phyloP scores from a whole-genome alignment of 1,139 yeast species.

The Kodamaea plutei region DNA sequence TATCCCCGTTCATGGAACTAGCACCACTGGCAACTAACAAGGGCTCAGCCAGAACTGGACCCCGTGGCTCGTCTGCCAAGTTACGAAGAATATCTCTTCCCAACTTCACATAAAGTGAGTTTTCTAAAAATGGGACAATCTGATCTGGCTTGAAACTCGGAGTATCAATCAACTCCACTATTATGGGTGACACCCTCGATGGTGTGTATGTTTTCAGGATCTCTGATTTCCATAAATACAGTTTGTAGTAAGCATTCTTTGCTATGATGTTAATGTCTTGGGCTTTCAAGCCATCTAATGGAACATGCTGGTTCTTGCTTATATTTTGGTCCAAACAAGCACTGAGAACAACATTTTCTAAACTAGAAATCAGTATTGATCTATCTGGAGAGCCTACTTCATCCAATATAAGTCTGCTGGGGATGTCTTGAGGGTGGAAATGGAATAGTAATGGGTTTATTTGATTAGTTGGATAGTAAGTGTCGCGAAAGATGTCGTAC shows the following conservation, averaged over 20 bases:
- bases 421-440: slow-evolving; percentile 38
- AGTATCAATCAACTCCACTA: slow-evolving; percentile 67
- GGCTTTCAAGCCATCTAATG: slow-evolving; percentile 1
- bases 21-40: slow-evolving; percentile 74
- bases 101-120: slow-evolving; percentile 58
- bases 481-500: slow-evolving; percentile 46
- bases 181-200: slow-evolving; percentile 54
- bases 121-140: slow-evolving; percentile 70
- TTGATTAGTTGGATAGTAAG: slow-evolving; percentile 64
- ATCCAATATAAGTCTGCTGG: slow-evolving; percentile 47
- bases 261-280: slow-evolving; percentile 10
- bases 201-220: slow-evolving; percentile 14
- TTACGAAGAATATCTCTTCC: slow-evolving; percentile 57
- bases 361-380: slow-evolving; percentile 8
- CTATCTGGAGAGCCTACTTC: slow-evolving; percentile 23
- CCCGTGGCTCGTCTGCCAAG: slow-evolving; percentile 62
- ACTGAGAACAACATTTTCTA: slow-evolving; percentile 20
- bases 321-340: slow-evolving; percentile 27
- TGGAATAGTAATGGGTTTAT: slow-evolving; percentile 53
- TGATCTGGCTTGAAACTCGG: slow-evolving; percentile 63
- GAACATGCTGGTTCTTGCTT: slow-evolving; percentile 5
- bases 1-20: slow-evolving; percentile 64
- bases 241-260: slow-evolving; percentile 24
- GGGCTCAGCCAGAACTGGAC: slow-evolving; percentile 62
- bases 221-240: slow-evolving; percentile 20